These are phyloP conservation scores for Penicillium sp. DNA, from an alignment of 2,329 filamentous ascomycete species.

Conservation along the genomic window DNA sequence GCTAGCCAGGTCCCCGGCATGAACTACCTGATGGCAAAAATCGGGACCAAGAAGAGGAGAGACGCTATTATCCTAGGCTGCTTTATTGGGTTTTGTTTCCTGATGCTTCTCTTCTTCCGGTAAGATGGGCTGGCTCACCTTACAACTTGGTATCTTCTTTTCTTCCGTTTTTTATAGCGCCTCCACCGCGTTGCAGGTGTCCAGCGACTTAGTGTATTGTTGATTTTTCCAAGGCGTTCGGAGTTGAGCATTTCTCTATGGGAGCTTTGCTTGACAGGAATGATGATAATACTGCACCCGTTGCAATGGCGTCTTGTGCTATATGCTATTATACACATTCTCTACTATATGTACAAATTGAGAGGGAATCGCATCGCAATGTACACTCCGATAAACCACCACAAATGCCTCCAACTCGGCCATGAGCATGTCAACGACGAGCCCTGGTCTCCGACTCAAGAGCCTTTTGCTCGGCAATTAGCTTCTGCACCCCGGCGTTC, in stretches of 20 bases:
- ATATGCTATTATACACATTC: conserved; percentile 28
- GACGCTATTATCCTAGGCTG: conserved; percentile 89
- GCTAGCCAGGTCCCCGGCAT: conserved; percentile 90
- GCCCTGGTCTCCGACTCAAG: too few relatives aligned
- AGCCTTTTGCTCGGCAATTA: conserved; percentile 42
- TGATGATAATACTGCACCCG: conserved; percentile 17
- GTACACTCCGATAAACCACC: too few relatives aligned
- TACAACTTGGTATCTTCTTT: conserved; percentile 1
- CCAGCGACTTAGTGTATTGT: conserved; percentile 15
- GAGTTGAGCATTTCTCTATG: conserved; percentile 15
- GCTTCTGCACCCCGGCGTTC: conserved; percentile 42
- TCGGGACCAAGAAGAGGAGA: conserved; percentile 89
- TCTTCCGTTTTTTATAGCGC: conserved; percentile 5
- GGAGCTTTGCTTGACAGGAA: conserved; percentile 10
- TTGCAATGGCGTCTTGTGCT: conserved; percentile 14
- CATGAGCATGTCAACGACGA: too few relatives aligned
- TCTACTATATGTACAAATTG: conserved; percentile 28
- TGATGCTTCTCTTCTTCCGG: conserved; percentile 77
- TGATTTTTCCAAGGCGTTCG: conserved; percentile 20
- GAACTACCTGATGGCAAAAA: conserved; percentile 85
- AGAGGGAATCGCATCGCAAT: conserved; percentile 17
- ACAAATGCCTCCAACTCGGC: too few relatives aligned
- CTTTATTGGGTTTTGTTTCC: conserved; percentile 89
- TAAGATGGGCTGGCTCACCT: conserved; percentile 41
- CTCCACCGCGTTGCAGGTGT: conserved; percentile 9